These are phyloP conservation scores for Kitagawia praeruptora DNA, from an alignment of 129 eudicot species.

Conservation along the genomic window DNA sequence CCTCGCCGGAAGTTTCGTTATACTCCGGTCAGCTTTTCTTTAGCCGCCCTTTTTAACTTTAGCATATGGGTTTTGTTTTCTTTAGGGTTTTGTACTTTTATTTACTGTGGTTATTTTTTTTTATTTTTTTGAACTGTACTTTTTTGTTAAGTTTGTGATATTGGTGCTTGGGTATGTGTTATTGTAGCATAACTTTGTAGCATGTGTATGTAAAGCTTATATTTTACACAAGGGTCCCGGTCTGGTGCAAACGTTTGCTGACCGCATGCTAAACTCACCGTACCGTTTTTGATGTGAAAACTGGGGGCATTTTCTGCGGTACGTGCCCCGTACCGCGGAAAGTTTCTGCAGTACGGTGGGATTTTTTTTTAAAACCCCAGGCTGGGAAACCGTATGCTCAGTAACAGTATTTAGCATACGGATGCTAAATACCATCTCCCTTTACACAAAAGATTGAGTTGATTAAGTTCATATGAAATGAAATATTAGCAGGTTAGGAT, in stretches of 20 bases:
- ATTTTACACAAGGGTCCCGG: no score
- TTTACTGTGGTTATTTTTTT: background rate
- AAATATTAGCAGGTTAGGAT: background rate
- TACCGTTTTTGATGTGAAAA: no score
- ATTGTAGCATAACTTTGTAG: background rate
- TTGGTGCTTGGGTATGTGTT: background rate
- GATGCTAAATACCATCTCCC: no score
- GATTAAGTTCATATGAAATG: no score
- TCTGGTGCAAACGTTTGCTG: no score
- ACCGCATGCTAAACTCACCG: no score
- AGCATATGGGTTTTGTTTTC: background rate
- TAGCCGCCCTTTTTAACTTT: background rate
- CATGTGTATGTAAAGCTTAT: background rate
- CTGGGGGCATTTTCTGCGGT: no score
- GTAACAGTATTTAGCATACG: no score
- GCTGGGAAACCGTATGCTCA: no score
- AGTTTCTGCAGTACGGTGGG: no score
- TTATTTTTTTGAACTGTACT: background rate
- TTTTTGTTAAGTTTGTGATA: background rate
- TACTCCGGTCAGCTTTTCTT: slow-evolving; percentile 20
- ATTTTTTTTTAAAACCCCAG: no score
- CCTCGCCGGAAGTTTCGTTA: slow-evolving; percentile 26
- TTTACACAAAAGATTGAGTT: background rate
- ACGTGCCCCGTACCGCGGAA: no score
- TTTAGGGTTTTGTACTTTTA: background rate